These are phyloP conservation scores for Pichia nakasei DNA, from an alignment of 805 yeast species.

Conservation along the genomic window DNA sequence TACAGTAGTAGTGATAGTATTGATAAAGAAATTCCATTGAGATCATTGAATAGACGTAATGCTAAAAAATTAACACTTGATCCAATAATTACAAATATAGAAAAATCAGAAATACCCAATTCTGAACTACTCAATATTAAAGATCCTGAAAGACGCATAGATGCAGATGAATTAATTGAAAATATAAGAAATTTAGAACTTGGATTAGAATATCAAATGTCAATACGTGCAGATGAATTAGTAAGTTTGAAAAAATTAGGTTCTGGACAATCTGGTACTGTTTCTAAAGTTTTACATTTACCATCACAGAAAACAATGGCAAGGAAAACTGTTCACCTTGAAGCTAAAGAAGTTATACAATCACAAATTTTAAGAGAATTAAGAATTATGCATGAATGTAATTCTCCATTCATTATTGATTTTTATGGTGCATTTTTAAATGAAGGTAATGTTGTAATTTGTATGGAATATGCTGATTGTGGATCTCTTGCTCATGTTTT, in stretches of 20 bases:
- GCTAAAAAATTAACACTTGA: conserved; percentile 45
- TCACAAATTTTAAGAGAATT: conserved; percentile 83
- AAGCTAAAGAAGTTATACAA: conserved; percentile 67
- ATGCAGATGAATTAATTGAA: conserved; percentile 31
- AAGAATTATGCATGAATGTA: conserved; percentile 85
- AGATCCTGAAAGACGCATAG: conserved; percentile 25
- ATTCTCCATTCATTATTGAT: conserved; percentile 71
- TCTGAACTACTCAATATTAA: conserved; percentile 2
- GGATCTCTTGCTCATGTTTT: conserved; percentile 81
- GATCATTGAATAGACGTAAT: conserved; percentile 48
- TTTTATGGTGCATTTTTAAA: conserved; percentile 85
- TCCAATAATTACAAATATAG: conserved; percentile 2
- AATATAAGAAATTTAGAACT: conserved; percentile 41
- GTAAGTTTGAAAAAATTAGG: conserved; percentile 74
- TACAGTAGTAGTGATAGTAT: neutral
- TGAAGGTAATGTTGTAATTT: conserved; percentile 69
- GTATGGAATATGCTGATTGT: conserved; percentile 96
- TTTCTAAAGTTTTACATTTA: conserved; percentile 75
- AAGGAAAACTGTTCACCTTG: conserved; percentile 77
- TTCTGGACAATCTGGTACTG: conserved; percentile 91
- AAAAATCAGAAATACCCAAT: neutral
- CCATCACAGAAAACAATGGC: conserved; percentile 90
- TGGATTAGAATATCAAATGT: conserved; percentile 45
- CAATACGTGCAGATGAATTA: conserved; percentile 56
- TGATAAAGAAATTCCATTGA: conserved; percentile 11